These are phyloP conservation scores for Neurospora intermedia DNA, from an alignment of 495 filamentous ascomycete species.

Conservation along the genomic window DNA sequence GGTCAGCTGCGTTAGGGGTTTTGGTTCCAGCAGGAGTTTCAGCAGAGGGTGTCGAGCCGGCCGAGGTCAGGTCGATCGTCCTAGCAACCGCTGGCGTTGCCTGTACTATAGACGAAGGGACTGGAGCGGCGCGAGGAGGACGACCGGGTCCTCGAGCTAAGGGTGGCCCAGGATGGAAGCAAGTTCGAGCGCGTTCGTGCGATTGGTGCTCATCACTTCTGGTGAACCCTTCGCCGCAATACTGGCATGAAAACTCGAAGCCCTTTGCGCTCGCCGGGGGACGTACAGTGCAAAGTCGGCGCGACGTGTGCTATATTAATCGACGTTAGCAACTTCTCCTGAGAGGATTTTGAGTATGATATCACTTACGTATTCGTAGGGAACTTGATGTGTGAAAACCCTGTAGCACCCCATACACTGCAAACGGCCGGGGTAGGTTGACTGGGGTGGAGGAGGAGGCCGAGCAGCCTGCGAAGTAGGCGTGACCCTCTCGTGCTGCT, in stretches of 20 bases:
- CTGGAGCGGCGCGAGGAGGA: slow-evolving; percentile 3
- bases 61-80: neutral
- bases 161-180: neutral
- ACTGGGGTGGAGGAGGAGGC: neutral
- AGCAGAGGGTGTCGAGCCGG: neutral
- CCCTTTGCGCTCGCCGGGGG: slow-evolving; percentile 16
- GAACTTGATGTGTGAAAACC: slow-evolving; percentile 19
- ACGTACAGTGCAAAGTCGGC: slow-evolving; percentile 25
- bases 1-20: slow-evolving; percentile 17
- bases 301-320: slow-evolving; percentile 24
- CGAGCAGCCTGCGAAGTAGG: slow-evolving; percentile 5
- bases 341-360: neutral
- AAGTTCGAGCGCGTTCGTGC: neutral
- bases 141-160: slow-evolving; percentile 10
- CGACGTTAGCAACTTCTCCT: neutral
- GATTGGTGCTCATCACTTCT: slow-evolving; percentile 19
- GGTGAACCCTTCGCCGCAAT: slow-evolving; percentile 32
- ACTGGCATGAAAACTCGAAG: slow-evolving; percentile 22
- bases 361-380: slow-evolving; percentile 32
- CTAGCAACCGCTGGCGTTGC: neutral
- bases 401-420: slow-evolving; percentile 33
- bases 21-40: slow-evolving; percentile 2
- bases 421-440: slow-evolving; percentile 1
- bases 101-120: neutral
- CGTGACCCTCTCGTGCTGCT: slow-evolving; percentile 23